Evolutionary conservation across 148 eudicot genomes (phyloP).

Genomic region (Cornus suecica): DNA sequence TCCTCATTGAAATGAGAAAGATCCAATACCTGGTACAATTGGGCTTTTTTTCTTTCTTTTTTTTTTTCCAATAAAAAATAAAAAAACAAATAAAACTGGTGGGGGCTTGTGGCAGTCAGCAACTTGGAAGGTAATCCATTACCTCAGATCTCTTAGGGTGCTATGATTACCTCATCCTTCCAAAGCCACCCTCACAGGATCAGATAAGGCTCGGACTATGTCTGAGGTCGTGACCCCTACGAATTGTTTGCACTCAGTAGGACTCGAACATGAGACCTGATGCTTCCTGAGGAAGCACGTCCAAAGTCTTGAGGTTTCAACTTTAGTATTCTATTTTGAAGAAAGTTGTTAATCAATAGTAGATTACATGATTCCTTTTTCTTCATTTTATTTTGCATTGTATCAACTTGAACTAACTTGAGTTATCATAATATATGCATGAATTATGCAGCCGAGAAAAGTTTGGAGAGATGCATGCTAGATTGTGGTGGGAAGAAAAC

Average conservation of each 20-base stretch:
- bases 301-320: background rate
- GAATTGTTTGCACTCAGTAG: too few species aligned
- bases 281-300: too few species aligned
- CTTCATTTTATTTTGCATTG: background rate
- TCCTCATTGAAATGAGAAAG: background rate
- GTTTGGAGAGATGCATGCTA: constrained; percentile 90
- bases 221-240: too few species aligned
- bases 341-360: background rate
- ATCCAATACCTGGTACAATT: background rate
- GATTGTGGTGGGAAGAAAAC: constrained; percentile 98
- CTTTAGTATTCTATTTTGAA: background rate
- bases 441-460: constrained; percentile 73
- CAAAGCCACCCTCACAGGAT: too few species aligned
- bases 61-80: too few species aligned
- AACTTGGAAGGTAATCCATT: background rate
- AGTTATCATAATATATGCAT: background rate
- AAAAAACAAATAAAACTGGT: too few species aligned
- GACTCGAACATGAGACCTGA: too few species aligned
- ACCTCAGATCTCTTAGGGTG: background rate
- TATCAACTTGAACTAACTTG: background rate
- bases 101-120: background rate
- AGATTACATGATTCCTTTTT: too few species aligned
- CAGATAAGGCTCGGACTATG: too few species aligned
- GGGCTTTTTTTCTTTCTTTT: background rate
- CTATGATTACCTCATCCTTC: background rate